Evolutionary conservation across 148 eudicot genomes (phyloP), one percentile per base, ranked within the genome.

Genomic region (Suaeda aralocaspica): DNA sequence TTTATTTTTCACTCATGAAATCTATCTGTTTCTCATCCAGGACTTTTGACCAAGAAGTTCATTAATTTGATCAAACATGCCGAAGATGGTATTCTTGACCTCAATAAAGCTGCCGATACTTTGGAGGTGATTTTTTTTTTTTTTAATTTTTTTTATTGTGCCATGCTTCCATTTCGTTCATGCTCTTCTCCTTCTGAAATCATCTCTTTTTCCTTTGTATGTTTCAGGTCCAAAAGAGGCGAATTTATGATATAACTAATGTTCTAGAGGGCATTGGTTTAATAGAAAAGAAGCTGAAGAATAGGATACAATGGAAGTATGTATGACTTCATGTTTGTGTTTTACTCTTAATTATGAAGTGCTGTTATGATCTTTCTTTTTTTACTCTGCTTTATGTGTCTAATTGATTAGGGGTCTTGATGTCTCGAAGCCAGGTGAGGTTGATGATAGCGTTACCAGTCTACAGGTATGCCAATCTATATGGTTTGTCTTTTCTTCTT

Each of bases 231-330:
- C 99, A 91, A 71, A 94, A 94, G 79, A 91, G 99, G 83, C 88
- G 99, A 63, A 94, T 94, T 62, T 94, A 94, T 85, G 99, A 94
- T 72, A 94, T 94, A 57, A 94, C 99, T 28, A 94, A 94, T 82
- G 99, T 94, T 69, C 85, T 94, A 42, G 99, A 94, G 83, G 99
- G 99, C 80, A 87, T 89, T 77, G 99, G 99, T 31, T 89, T 94
- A 13, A 91, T 94, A 29, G 99, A 94, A 74, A 94, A 94, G 85
- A 94, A 89, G 80, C 83, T 94, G 67, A 94, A 91, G 80, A 94
- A 94, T 79, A 83, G 97, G 73, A 94, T 94, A 71, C 99, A 91
- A 59, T 94, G 97, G 99, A 94, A 94, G 99, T 94, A 94, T 72
- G 98, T 69, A 15, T 63, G 48, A 36, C 28, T 36, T 39, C 13